Base-by-base conservation (phyloP, 2,329 filamentous ascomycete species). In the Orbilia javanica region DNA sequence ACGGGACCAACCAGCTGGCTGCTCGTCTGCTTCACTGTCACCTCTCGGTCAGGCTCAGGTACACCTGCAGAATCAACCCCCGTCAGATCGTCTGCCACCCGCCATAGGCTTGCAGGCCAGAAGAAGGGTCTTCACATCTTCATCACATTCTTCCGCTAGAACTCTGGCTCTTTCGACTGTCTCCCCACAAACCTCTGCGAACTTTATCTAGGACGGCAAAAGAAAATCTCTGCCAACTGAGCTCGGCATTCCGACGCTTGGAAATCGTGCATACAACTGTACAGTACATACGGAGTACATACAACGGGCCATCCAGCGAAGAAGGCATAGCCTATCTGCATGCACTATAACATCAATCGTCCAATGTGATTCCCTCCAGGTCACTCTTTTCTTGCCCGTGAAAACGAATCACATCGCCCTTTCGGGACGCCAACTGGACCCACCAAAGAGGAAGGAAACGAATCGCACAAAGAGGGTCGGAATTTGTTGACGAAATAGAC, bases 331-430 rank as follows among this genome's bases (percentile, higher is more conserved):
- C 60, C 62, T 62, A 57, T 72, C 62, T 78, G 67, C 74, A 78
- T 78, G 74, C 67, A 78, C 20, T 31, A 29, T 46, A 77, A 31
- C 48, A 52, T 71, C 74, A 78, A 78, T 72, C 74, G 67, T 55
- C 67, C 74, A 77, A 78, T 72, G 67, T 72, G 53, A 78, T 78
- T 44, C 62, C 53, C 53, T 52, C 55, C 34, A 44, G 67, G 52
- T 78, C 52, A 27, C 50, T 78, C 63, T 72, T 42, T 65, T 60
- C 50, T 62, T 53, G 29, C 64, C 25, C 52, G 60, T 71, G 67
- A 72, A 78, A 53, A 78, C 74, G 74, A 78, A 78, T 78, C 74
- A 78, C 42, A 72, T 55, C 42, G 29, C 60, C 74, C 39, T 60
- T 66, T 46, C 55, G 42, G 53, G 55, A 34, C 34, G 31, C 25